These are phyloP conservation scores for Capsicum chinense DNA, from an alignment of 257 asterid genomes.

Conservation along the genomic window DNA sequence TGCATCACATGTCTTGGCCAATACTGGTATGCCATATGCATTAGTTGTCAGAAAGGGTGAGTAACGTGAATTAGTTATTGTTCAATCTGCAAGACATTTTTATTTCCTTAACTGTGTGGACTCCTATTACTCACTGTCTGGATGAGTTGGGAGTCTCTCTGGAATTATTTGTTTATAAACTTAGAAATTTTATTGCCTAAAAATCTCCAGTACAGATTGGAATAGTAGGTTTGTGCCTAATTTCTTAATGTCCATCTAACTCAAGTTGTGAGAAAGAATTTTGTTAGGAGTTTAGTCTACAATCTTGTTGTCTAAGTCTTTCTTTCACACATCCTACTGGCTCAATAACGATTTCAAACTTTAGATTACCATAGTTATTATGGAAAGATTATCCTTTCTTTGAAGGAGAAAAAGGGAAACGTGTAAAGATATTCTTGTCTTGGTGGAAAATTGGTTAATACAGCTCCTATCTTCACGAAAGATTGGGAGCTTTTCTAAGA, in stretches of 20 bases:
- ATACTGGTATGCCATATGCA: background rate
- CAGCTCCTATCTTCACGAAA: background rate
- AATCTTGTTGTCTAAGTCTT: background rate
- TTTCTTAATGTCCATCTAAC: background rate
- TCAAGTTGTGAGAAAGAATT: background rate
- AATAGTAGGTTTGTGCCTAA: background rate
- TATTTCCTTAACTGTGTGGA: background rate
- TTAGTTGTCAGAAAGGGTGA: constrained; percentile 20
- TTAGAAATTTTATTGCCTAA: background rate
- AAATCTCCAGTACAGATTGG: background rate
- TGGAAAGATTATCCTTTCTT: background rate
- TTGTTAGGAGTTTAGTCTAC: background rate
- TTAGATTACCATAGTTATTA: background rate
- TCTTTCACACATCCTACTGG: background rate
- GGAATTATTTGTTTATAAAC: background rate
- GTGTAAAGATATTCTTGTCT: background rate
- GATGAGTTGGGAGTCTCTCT: background rate
- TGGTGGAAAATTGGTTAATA: background rate
- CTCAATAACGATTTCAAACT: background rate
- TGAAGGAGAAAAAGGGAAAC: background rate
- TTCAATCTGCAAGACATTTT: background rate
- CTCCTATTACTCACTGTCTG: background rate
- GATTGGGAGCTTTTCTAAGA: background rate
- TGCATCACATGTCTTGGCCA: background rate
- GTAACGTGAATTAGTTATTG: background rate